Evolutionary conservation across 805 yeast genomes (phyloP), one percentile per base, ranked within the genome.

Genomic region (Metschnikowia lachancei): DNA sequence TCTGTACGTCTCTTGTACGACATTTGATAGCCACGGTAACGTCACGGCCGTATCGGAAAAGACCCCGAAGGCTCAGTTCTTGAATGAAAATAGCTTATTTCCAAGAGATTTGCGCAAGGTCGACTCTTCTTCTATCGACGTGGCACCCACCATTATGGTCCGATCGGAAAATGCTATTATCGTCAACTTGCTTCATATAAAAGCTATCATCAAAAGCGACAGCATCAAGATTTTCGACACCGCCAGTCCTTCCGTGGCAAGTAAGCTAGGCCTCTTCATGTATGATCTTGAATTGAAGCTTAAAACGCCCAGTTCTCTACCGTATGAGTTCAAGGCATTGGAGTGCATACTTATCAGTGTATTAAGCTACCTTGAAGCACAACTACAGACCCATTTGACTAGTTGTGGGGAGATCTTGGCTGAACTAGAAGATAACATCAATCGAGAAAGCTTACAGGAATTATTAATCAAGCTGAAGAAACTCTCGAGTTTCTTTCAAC

Each of bases 51-150:
- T 85, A 2, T 83, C 92, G 1, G 76, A 82, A 37, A 86, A 82
- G 57, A 82, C 85, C 63, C 87, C 88, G 51, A 80, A 88, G 59
- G 76, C 85, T 42, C 83, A 82, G 44, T 77, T 92, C 49, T 73
- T 92, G 9, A 73, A 67, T 45, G 82, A 85, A 38, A 85, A 89
- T 63, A 79, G 82, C 19, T 63, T 91, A 22, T 88, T 83, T 52
- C 95, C 97, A 1, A 72, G 97, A 66, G 97, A 91, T 63, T 69
- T 91, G 52, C 67, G 97, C 26, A 90, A 87, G 59, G 84, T 91
- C 43, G 96, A 92, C 58, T 72, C 83, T 3, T 74, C 86, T 1
- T 70, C 80, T 32, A 76, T 80, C 45, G 96, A 89, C 64, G 87
- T 92, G 17, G 91, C 91, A 3, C 99, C 99, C 0, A 81, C 89